A percentile compares a stretch with the other conserved stretches of the same genome.
These are phyloP conservation scores for Calonectria leucothoes DNA, from an alignment of 2,329 filamentous ascomycete species.

Conservation along the genomic window DNA sequence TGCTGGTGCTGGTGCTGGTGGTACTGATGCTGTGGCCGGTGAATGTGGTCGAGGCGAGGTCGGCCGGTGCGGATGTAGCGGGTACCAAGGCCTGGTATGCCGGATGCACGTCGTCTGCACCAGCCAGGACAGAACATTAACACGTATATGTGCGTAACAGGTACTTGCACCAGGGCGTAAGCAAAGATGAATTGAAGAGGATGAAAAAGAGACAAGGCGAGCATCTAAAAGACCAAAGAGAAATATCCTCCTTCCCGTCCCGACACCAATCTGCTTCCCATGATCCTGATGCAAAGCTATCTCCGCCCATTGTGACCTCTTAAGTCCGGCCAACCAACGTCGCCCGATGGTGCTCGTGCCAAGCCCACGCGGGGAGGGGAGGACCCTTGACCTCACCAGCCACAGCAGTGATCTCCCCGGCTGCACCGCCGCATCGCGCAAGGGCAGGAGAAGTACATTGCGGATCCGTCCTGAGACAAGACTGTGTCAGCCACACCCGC, in stretches of 20 bases:
- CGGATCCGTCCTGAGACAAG: background rate
- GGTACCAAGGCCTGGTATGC: background rate
- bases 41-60: background rate
- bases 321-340: constrained; percentile 8
- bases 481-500: constrained; percentile 2
- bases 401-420: background rate
- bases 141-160: background rate
- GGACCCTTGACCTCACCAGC: background rate
- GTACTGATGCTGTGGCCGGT: too few species aligned
- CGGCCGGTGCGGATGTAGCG: constrained; percentile 1
- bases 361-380: background rate
- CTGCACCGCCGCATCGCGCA: background rate
- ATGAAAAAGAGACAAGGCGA: background rate
- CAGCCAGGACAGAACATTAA: background rate
- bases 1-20: background rate
- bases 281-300: constrained; percentile 3
- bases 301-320: constrained; percentile 9
- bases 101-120: background rate
- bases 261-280: background rate
- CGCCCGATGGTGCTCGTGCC: background rate
- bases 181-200: too few species aligned
- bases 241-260: background rate
- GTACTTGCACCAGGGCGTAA: background rate
- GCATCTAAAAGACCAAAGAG: background rate
- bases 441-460: too few species aligned